Evolutionary conservation across 805 yeast genomes (phyloP).

Genomic region (Clavispora vitiphila): DNA sequence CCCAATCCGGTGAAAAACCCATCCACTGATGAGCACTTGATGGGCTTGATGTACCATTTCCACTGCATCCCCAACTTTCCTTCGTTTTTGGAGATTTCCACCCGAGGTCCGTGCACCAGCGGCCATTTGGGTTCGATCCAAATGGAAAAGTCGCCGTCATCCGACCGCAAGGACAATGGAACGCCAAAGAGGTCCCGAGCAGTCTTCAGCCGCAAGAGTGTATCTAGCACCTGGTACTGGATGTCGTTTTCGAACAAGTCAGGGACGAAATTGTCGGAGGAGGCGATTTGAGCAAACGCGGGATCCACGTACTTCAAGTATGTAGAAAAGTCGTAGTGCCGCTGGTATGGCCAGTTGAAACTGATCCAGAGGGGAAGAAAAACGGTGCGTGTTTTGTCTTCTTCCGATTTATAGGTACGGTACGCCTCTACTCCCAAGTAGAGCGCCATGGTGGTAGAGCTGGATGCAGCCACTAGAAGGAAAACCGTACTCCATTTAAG

Average conservation of each 20-base stretch:
- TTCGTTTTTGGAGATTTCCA: slow-evolving; percentile 12
- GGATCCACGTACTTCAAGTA: slow-evolving; percentile 23
- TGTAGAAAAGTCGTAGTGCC: slow-evolving; percentile 22
- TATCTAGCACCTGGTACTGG: slow-evolving; percentile 23
- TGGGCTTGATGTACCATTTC: slow-evolving; percentile 26
- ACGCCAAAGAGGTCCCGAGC: slow-evolving; percentile 24
- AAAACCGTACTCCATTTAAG: slow-evolving; percentile 19
- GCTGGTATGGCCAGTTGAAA: slow-evolving; percentile 21
- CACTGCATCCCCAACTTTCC: slow-evolving; percentile 5
- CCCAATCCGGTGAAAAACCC: slow-evolving; percentile 20
- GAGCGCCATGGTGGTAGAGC: slow-evolving; percentile 20
- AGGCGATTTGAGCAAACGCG: slow-evolving; percentile 12
- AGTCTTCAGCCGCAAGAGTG: slow-evolving; percentile 15
- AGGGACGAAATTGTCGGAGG: slow-evolving; percentile 4
- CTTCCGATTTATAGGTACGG: slow-evolving; percentile 8
- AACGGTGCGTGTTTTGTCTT: slow-evolving; percentile 5
- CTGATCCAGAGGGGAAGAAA: slow-evolving; percentile 26
- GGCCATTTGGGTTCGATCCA: slow-evolving; percentile 30
- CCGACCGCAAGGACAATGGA: slow-evolving; percentile 19
- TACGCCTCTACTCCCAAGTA: slow-evolving; percentile 18
- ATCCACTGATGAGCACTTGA: slow-evolving; percentile 15
- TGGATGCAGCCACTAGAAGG: slow-evolving; percentile 17
- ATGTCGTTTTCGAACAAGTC: slow-evolving; percentile 19
- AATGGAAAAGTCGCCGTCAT: slow-evolving; percentile 14
- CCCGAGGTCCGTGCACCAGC: slow-evolving; percentile 25